These are phyloP conservation scores for Calonectria leucothoes DNA, from an alignment of 2,329 filamentous ascomycete genomes.

Conservation along the genomic window DNA sequence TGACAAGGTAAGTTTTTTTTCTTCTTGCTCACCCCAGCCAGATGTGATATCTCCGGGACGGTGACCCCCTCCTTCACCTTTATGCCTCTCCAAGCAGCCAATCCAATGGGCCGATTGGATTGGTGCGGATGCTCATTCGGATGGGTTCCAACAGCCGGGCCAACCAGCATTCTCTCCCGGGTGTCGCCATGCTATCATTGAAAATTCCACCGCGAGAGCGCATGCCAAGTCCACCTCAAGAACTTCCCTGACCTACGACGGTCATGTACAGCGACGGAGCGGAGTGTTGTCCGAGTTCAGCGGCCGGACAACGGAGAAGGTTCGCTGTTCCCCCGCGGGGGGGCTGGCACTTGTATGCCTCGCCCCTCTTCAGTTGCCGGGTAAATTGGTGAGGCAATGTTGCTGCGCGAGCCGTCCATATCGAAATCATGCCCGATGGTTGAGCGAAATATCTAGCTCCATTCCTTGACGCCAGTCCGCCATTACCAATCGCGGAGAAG, in stretches of 20 bases:
- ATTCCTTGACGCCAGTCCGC: neutral
- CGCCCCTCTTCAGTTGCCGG: slow-evolving; percentile 3
- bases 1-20: slow-evolving; percentile 5
- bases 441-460: slow-evolving; percentile 24
- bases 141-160: slow-evolving; percentile 23
- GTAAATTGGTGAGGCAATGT: slow-evolving; percentile 23
- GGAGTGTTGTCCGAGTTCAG: slow-evolving; percentile 26
- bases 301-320: slow-evolving; percentile 9
- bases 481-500: slow-evolving; percentile 18
- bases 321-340: slow-evolving; percentile 11
- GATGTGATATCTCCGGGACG: slow-evolving; percentile 15
- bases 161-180: slow-evolving; percentile 22
- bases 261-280: slow-evolving; percentile 2
- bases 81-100: slow-evolving; percentile 26
- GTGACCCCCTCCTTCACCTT: neutral
- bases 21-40: slow-evolving; percentile 1
- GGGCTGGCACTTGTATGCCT: neutral
- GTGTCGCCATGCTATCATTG: slow-evolving; percentile 5
- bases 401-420: neutral
- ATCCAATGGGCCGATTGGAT: slow-evolving; percentile 34
- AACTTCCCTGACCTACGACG: neutral
- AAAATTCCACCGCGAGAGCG: slow-evolving; percentile 15
- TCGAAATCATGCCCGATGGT: slow-evolving; percentile 13
- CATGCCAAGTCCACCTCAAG: slow-evolving; percentile 3
- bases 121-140: slow-evolving; percentile 30